Evolutionary conservation across 2,329 filamentous ascomycete genomes (phyloP).

Genomic region (Epichloe sibirici): DNA sequence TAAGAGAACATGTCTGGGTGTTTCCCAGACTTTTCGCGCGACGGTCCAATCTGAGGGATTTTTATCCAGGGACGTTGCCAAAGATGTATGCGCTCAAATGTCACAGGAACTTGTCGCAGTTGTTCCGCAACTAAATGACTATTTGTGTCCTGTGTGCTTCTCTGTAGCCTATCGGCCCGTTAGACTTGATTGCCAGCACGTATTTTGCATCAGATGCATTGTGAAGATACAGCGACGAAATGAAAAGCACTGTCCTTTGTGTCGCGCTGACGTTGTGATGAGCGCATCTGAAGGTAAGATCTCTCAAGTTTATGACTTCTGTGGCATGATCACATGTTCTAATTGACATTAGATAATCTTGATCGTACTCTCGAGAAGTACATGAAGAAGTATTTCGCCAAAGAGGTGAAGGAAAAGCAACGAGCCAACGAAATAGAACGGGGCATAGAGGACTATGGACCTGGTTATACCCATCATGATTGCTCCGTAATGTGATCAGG

Average conservation of each 20-base stretch:
- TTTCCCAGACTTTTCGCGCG: conserved; percentile 49
- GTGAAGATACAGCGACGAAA: conserved; percentile 64
- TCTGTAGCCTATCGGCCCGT: conserved; percentile 71
- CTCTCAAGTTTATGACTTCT: neutral
- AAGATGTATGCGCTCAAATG: conserved; percentile 63
- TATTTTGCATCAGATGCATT: conserved; percentile 76
- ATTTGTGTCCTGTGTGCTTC: conserved; percentile 70
- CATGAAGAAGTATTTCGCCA: conserved; percentile 63
- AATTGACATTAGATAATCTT: conserved; percentile 43
- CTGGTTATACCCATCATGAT: conserved; percentile 45
- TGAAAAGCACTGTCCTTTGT: conserved; percentile 62
- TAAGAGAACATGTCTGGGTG: conserved; percentile 66
- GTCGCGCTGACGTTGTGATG: conserved; percentile 59
- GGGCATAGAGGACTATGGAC: conserved; percentile 61
- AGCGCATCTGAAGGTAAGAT: conserved; percentile 51
- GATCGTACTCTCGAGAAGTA: conserved; percentile 58
- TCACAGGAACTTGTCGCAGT: conserved; percentile 58
- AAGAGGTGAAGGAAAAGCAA: conserved; percentile 55
- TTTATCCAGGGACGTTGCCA: conserved; percentile 56
- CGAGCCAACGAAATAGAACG: conserved; percentile 62
- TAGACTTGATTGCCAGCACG: conserved; percentile 59
- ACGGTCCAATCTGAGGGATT: conserved; percentile 47
- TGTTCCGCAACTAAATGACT: conserved; percentile 76
- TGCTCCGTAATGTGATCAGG: conserved; percentile 46
- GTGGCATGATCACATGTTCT: neutral